Evolutionary conservation across 306 rosid species (phyloP).

Genomic region (Glycine tomentella): DNA sequence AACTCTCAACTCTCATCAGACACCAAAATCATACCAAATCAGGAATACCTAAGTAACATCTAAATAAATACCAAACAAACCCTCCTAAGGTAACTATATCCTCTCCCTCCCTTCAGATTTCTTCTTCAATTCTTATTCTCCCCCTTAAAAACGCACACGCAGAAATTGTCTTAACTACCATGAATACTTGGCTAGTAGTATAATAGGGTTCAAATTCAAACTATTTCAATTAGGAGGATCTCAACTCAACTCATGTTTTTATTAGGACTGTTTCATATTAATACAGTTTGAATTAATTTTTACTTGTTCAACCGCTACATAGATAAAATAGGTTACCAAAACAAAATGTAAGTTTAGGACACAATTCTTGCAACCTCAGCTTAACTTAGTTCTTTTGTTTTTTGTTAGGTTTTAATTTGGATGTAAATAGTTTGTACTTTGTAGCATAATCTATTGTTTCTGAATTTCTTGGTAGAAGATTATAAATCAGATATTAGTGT

Average conservation of each 20-base stretch:
- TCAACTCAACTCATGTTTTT: not conserved
- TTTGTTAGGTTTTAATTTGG: not conserved
- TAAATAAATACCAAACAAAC: not conserved
- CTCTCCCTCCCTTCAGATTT: not conserved
- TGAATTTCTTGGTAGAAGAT: constrained; percentile 8
- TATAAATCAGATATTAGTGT: not conserved
- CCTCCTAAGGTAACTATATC: not conserved
- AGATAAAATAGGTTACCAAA: no score
- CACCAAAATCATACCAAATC: constrained; percentile 47
- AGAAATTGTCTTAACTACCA: no score
- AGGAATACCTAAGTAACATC: constrained; percentile 30
- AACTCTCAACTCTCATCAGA: constrained; percentile 33
- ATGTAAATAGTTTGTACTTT: constrained; percentile 18
- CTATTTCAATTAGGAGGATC: no score
- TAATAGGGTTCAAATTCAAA: no score
- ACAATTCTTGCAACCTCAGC: not conserved
- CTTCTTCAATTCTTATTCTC: not conserved
- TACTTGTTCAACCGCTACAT: not conserved
- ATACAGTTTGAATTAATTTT: not conserved
- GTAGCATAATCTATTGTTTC: not conserved
- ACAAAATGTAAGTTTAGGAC: constrained; percentile 4
- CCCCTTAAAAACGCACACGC: no score
- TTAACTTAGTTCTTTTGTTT: not conserved
- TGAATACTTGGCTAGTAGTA: not conserved
- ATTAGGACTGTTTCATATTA: not conserved